A percentile compares a stretch with the other conserved stretches of the same genome.
Conservation (phyloP, 1,139 yeast genomes). For the Sugiyamaella paludigena region DNA sequence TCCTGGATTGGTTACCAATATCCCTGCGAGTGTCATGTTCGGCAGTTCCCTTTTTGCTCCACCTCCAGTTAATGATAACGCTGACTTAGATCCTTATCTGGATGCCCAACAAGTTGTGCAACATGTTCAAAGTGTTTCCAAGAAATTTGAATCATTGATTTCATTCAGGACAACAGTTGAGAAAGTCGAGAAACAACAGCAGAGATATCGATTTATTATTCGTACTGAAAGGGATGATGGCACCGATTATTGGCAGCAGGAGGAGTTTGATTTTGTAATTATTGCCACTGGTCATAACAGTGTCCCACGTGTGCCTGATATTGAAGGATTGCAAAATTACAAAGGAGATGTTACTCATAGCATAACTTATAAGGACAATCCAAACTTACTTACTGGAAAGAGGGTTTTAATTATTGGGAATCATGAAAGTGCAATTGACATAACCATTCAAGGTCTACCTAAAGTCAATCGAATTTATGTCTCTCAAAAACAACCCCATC, state of each 20-base stretch:
- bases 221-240: slow-evolving; percentile 1
- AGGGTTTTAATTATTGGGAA: slow-evolving; percentile 58
- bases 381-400: slow-evolving; percentile 24
- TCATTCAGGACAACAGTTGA: slow-evolving; percentile 9
- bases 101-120: not conserved
- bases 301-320: slow-evolving; percentile 7
- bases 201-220: not conserved
- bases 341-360: slow-evolving; percentile 1
- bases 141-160: not conserved
- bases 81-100: slow-evolving; percentile 1
- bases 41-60: slow-evolving; percentile 3
- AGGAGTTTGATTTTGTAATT: slow-evolving; percentile 2
- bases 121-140: not conserved
- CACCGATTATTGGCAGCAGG: slow-evolving; percentile 1
- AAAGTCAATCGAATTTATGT: not conserved
- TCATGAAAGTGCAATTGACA: slow-evolving; percentile 61
- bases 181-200: slow-evolving; percentile 1
- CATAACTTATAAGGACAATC: not conserved
- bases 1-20: slow-evolving; percentile 3
- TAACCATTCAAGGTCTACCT: slow-evolving; percentile 38
- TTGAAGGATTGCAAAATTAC: slow-evolving; percentile 2
- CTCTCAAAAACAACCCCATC: slow-evolving; percentile 4
- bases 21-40: slow-evolving; percentile 10
- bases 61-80: not conserved
- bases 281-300: slow-evolving; percentile 6